Evolutionary conservation across 768 basidiomycete genomes (phyloP).

Genomic region (Mycena galopus): DNA sequence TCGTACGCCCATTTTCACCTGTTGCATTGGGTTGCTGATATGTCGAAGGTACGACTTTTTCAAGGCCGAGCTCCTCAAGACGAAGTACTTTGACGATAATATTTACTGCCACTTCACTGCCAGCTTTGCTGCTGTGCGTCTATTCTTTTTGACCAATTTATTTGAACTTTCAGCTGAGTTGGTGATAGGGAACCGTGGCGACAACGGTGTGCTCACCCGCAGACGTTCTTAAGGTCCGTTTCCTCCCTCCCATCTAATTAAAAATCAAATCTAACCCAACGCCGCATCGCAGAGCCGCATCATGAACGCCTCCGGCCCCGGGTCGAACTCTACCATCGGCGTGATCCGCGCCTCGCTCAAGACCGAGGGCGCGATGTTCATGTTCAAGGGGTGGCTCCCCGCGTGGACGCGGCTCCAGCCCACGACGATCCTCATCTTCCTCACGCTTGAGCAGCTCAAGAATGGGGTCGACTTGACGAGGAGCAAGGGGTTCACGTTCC

Average conservation of each 20-base stretch:
- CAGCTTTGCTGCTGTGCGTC: slow-evolving; percentile 84
- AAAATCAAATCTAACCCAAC: background rate
- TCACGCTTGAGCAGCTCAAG: slow-evolving; percentile 87
- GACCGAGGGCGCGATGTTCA: slow-evolving; percentile 87
- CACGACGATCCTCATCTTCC: slow-evolving; percentile 89
- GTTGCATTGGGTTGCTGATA: too few relatives aligned
- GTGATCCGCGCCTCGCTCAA: slow-evolving; percentile 78
- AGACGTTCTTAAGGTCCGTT: slow-evolving; percentile 80
- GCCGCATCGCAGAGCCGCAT: slow-evolving; percentile 72
- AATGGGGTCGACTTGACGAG: slow-evolving; percentile 75
- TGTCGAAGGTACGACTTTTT: slow-evolving; percentile 86
- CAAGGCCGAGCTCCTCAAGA: slow-evolving; percentile 85
- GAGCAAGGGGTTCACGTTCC: slow-evolving; percentile 51
- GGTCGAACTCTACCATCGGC: slow-evolving; percentile 80
- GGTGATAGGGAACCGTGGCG: slow-evolving; percentile 81
- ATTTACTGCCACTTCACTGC: slow-evolving; percentile 88
- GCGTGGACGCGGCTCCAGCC: slow-evolving; percentile 90
- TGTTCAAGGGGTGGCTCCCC: slow-evolving; percentile 94
- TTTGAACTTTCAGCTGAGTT: background rate
- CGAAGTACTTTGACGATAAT: slow-evolving; percentile 82
- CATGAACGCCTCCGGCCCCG: slow-evolving; percentile 90
- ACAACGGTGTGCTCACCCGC: slow-evolving; percentile 92
- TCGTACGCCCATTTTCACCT: slow-evolving; percentile 73
- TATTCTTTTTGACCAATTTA: background rate
- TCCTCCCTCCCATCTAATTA: background rate